These are phyloP conservation scores for Choanephora cucurbitarum DNA, from an alignment of 371 early-diverging fungal genomes.

Conservation along the genomic window DNA sequence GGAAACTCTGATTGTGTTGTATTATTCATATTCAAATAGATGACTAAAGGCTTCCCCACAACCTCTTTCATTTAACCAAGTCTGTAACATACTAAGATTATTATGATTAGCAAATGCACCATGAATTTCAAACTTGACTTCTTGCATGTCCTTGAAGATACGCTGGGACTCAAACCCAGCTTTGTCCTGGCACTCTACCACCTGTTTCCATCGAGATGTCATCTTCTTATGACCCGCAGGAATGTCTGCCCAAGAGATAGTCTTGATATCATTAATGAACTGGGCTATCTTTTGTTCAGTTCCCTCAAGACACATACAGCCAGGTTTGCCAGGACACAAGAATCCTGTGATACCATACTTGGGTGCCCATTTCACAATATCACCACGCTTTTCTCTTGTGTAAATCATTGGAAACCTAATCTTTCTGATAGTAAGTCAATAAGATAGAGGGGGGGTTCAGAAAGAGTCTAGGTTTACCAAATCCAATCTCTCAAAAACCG, in stretches of 20 bases:
- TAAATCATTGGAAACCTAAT: conserved; percentile 49
- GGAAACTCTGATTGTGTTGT: too few species aligned
- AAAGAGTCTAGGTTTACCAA: too few species aligned
- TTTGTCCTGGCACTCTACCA: conserved; percentile 14
- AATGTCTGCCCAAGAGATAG: conserved; percentile 44
- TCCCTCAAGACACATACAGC: conserved; percentile 43
- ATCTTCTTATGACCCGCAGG: conserved; percentile 44
- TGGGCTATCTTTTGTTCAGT: conserved; percentile 35
- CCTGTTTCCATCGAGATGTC: conserved; percentile 41
- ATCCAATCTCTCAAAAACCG: conserved; percentile 43
- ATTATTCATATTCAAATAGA: conserved; percentile 32
- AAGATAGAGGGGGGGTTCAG: too few species aligned
- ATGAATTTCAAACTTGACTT: conserved; percentile 42
- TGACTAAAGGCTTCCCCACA: conserved; percentile 43
- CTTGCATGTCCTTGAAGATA: conserved; percentile 36
- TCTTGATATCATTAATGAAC: conserved; percentile 49
- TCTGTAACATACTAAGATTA: conserved; percentile 32
- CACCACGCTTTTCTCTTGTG: conserved; percentile 47
- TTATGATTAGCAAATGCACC: conserved; percentile 44
- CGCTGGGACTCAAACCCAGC: conserved; percentile 19
- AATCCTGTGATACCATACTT: conserved; percentile 44
- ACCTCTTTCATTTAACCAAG: conserved; percentile 38
- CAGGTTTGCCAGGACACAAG: conserved; percentile 48
- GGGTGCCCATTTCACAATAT: conserved; percentile 49
- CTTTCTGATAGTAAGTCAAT: neutral